These are phyloP conservation scores for Cyanidium caldarium DNA, from an alignment of 23 red algal genomes.

Conservation along the genomic window DNA sequence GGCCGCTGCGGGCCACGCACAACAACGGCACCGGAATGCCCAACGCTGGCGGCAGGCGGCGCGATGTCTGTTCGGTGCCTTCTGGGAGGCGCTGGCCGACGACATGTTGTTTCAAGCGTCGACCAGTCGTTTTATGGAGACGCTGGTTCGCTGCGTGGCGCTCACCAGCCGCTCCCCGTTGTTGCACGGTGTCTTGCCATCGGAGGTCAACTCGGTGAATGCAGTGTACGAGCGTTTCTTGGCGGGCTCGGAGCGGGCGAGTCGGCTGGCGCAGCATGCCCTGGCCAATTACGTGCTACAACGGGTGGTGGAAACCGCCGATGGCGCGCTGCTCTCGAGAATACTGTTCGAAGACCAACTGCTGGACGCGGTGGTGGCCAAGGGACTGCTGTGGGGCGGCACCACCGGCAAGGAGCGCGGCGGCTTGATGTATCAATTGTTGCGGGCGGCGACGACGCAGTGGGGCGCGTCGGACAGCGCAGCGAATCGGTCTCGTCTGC, in stretches of 20 bases:
- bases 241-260: not conserved
- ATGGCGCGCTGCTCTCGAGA: not conserved
- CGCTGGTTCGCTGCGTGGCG: not conserved
- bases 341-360: not conserved
- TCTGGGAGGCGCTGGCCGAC: not conserved
- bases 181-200: not conserved
- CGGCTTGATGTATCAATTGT: not conserved
- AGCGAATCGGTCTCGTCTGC: too few relatives aligned
- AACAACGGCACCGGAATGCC: too few relatives aligned
- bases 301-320: not conserved
- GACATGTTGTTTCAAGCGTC: not conserved
- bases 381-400: not conserved
- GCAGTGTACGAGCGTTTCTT: not conserved
- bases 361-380: not conserved
- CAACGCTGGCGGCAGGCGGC: too few relatives aligned
- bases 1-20: too few relatives aligned
- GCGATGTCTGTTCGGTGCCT: not conserved
- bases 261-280: not conserved
- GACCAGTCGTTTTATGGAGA: not conserved
- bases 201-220: not conserved
- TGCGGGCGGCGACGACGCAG: too few relatives aligned
- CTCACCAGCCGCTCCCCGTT: not conserved
- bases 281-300: not conserved
- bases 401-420: not conserved
- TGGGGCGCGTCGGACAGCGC: too few relatives aligned